phyloP scores from a whole-genome alignment of 192 early-diverging fungal genomes.

The Pilobolus umbonatus region DNA sequence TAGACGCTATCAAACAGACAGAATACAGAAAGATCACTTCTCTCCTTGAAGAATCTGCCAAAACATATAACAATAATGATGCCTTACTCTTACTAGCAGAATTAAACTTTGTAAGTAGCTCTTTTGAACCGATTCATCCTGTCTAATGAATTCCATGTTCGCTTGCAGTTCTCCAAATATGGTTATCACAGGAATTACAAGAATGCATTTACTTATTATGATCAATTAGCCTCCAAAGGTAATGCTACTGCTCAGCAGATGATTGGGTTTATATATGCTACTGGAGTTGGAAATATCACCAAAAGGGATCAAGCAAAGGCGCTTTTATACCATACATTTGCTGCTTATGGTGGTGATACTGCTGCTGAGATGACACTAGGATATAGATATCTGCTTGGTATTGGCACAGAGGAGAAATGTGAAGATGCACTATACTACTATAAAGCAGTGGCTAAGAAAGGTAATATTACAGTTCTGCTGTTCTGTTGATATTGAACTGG shows the following conservation, averaged over 20 bases:
- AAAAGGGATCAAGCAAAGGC: slow-evolving; percentile 68
- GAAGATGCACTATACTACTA: slow-evolving; percentile 76
- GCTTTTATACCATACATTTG: slow-evolving; percentile 75
- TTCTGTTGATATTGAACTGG: no score
- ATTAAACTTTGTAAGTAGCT: slow-evolving; percentile 61
- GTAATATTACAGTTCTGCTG: slow-evolving; percentile 43
- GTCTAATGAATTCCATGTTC: not conserved
- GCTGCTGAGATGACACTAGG: slow-evolving; percentile 80
- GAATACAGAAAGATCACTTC: slow-evolving; percentile 25
- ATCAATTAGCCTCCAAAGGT: slow-evolving; percentile 60
- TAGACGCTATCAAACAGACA: not conserved
- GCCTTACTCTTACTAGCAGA: slow-evolving; percentile 64
- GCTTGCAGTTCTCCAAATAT: slow-evolving; percentile 58
- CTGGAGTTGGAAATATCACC: slow-evolving; percentile 70
- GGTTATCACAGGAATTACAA: slow-evolving; percentile 48
- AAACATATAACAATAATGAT: slow-evolving; percentile 44
- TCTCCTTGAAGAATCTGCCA: slow-evolving; percentile 43
- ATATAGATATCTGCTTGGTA: slow-evolving; percentile 77
- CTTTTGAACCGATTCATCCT: not conserved
- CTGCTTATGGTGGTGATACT: slow-evolving; percentile 67
- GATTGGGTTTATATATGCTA: slow-evolving; percentile 88
- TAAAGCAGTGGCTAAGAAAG: slow-evolving; percentile 70
- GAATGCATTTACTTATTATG: slow-evolving; percentile 62
- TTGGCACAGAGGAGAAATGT: slow-evolving; percentile 77
- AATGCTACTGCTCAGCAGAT: slow-evolving; percentile 84